These are phyloP conservation scores for Aquilaria yunnanensis DNA, from an alignment of 345 rosid species.

Conservation along the genomic window DNA sequence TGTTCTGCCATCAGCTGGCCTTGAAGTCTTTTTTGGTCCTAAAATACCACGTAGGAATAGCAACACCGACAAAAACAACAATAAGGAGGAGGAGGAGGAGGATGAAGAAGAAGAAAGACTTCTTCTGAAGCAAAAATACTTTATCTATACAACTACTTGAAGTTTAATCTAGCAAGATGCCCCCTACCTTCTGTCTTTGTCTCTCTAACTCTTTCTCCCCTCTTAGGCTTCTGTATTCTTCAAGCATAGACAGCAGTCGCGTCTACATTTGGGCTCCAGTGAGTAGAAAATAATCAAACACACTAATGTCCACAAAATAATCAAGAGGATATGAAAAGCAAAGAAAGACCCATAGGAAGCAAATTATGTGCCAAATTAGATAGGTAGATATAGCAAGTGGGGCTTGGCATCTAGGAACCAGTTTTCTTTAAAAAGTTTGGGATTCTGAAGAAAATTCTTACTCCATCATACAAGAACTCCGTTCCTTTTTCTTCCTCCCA, in stretches of 20 bases:
- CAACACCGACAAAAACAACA: too few species aligned
- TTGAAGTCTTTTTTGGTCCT: slow-evolving; percentile 66
- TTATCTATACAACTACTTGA: neutral
- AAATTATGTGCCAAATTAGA: neutral
- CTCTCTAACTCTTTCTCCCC: slow-evolving; percentile 57
- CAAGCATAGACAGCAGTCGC: slow-evolving; percentile 53
- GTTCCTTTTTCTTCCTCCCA: slow-evolving; percentile 68
- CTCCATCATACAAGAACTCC: slow-evolving; percentile 72
- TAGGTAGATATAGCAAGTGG: neutral
- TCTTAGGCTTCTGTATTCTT: slow-evolving; percentile 41
- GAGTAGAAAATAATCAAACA: neutral
- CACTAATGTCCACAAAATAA: slow-evolving; percentile 7
- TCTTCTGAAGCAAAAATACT: neutral
- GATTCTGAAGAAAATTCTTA: slow-evolving; percentile 28
- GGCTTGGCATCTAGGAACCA: neutral
- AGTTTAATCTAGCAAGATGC: neutral
- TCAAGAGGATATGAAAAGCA: neutral
- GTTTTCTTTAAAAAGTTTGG: neutral
- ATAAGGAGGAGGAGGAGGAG: too few species aligned
- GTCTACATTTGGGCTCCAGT: slow-evolving; percentile 22
- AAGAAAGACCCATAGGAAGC: neutral
- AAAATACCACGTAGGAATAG: neutral
- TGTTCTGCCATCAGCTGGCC: slow-evolving; percentile 56
- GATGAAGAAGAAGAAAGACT: neutral
- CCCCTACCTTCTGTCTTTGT: slow-evolving; percentile 52